These are phyloP conservation scores for Cladochytrium replicatum DNA, from an alignment of 192 early-diverging fungal species.

Conservation along the genomic window DNA sequence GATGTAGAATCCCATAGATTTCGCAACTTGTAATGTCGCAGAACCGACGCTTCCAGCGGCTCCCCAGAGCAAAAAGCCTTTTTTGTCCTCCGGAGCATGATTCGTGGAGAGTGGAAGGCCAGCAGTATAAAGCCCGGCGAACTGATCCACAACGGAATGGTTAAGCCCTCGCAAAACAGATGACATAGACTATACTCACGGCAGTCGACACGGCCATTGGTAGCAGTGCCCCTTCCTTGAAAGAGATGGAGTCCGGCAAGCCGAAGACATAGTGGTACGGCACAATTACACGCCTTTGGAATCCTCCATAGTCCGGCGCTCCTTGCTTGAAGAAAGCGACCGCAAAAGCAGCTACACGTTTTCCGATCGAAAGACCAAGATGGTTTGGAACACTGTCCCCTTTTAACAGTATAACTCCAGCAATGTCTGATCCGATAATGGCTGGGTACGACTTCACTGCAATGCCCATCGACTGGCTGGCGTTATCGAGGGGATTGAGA, in stretches of 20 bases:
- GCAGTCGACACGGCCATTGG: conserved; percentile 7
- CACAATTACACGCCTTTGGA: conserved; percentile 7
- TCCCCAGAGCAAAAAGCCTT: conserved; percentile 8
- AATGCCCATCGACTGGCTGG: conserved; percentile 4
- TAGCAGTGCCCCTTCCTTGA: conserved; percentile 4
- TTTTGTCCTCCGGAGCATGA: background rate
- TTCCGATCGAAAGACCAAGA: too few species aligned
- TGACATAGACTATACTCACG: background rate
- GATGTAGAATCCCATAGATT: conserved; percentile 1
- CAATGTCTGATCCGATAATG: too few species aligned
- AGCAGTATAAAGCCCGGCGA: background rate
- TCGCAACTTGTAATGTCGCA: conserved; percentile 4
- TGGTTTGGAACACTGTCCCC: too few species aligned
- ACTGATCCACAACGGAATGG: too few species aligned
- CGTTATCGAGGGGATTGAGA: conserved; percentile 7
- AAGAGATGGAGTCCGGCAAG: conserved; percentile 3
- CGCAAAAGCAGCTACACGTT: too few species aligned
- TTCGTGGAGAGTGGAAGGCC: background rate
- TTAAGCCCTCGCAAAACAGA: too few species aligned
- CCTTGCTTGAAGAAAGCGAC: conserved; percentile 7
- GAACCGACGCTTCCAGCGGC: conserved; percentile 8
- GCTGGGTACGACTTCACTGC: background rate
- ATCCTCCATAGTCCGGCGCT: conserved; percentile 2
- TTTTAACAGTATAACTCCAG: too few species aligned
- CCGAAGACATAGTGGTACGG: background rate